Conservation (phyloP, 106 monocot species). For the Narthecium ossifragum region DNA sequence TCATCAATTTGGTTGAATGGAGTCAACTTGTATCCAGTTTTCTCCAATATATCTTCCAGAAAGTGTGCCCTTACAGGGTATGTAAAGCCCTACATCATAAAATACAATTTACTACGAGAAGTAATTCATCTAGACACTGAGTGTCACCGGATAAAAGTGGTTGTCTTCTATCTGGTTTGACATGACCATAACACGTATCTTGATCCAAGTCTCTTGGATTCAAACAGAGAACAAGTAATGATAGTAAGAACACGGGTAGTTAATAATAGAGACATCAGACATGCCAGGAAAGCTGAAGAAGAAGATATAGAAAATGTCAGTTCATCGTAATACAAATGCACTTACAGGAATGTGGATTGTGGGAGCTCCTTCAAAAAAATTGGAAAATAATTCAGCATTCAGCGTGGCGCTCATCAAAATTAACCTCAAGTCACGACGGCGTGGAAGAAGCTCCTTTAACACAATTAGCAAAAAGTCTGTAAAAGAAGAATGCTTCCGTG, state of each 20-base stretch:
- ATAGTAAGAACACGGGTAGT: no score
- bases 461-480: slow-evolving; percentile 97
- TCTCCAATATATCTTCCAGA: slow-evolving; percentile 93
- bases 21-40: slow-evolving; percentile 86
- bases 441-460: slow-evolving; percentile 87
- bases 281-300: no score
- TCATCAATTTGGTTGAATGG: slow-evolving; percentile 96
- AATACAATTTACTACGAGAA: no score
- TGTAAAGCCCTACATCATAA: slow-evolving; percentile 99
- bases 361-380: slow-evolving; percentile 88
- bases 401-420: slow-evolving; percentile 99
- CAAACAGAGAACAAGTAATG: no score
- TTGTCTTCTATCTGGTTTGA: no score
- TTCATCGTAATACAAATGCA: no score
- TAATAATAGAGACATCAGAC: no score
- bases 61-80: slow-evolving; percentile 83
- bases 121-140: no score
- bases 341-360: slow-evolving; percentile 96
- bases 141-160: no score
- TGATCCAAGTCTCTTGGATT: no score
- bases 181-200: no score
- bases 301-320: no score
- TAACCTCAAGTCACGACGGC: slow-evolving; percentile 82
- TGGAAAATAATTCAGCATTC: slow-evolving; percentile 98
- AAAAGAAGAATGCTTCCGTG: slow-evolving; percentile 8